phyloP scores from a whole-genome alignment of 75 land plant genomes.

The Cunninghamia lanceolata region DNA sequence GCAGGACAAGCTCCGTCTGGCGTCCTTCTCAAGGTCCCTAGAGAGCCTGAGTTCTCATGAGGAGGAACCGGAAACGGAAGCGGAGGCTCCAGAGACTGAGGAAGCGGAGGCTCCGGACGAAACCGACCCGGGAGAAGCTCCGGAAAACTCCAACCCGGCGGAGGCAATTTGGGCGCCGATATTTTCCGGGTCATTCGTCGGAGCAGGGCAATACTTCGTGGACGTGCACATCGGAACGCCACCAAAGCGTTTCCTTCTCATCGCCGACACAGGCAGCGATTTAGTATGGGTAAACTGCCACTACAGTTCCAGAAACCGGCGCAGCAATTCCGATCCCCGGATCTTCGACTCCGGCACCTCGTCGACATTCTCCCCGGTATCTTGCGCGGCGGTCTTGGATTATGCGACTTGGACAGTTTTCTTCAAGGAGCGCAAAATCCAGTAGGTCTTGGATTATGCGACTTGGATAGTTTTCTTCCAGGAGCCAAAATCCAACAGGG shows the following conservation, averaged over 20 bases:
- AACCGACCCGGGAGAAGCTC: background rate
- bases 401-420: no score
- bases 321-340: background rate
- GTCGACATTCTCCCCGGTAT: constrained; percentile 35
- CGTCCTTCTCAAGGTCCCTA: background rate
- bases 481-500: no score
- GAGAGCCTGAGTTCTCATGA: no score
- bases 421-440: no score
- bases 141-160: background rate
- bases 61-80: no score
- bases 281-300: constrained; percentile 54
- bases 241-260: constrained; percentile 41
- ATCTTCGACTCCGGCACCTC: constrained; percentile 34
- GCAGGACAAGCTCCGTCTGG: background rate
- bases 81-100: background rate
- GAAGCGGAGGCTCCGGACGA: background rate
- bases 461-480: no score
- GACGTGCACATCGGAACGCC: constrained; percentile 59
- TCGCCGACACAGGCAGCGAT: constrained; percentile 73
- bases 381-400: constrained; percentile 42
- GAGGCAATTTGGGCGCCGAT: constrained; percentile 21
- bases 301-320: constrained; percentile 14
- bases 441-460: no score
- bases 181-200: constrained; percentile 52
- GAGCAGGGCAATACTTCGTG: constrained; percentile 69